These are phyloP conservation scores for Calocybe gangraenosa DNA, from an alignment of 768 basidiomycete species.

Conservation along the genomic window DNA sequence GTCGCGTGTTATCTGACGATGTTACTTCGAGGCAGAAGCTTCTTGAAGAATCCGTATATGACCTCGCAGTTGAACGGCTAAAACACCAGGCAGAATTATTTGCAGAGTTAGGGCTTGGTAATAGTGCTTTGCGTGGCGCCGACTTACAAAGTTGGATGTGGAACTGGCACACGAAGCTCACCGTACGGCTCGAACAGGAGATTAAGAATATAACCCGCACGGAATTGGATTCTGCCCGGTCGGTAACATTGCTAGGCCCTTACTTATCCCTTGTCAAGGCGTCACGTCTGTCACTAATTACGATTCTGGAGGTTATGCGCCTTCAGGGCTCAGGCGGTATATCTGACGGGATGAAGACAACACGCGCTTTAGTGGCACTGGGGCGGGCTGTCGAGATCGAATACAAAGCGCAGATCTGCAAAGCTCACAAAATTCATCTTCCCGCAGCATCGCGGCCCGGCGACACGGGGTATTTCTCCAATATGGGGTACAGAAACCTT, in stretches of 20 bases:
- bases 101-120: conserved; percentile 51
- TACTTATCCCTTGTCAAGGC: conserved; percentile 74
- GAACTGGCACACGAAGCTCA: conserved; percentile 73
- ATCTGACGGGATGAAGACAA: conserved; percentile 84
- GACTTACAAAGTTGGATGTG: conserved; percentile 80
- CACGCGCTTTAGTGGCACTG: conserved; percentile 73
- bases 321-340: conserved; percentile 74
- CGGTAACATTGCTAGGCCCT: conserved; percentile 40
- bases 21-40: conserved; percentile 72
- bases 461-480: conserved; percentile 48
- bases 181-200: conserved; percentile 44
- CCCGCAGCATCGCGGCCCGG: conserved; percentile 27
- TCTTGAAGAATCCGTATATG: conserved; percentile 83
- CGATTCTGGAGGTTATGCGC: conserved; percentile 86
- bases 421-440: conserved; percentile 52
- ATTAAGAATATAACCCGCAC: conserved; percentile 38
- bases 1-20: conserved; percentile 62
- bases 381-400: conserved; percentile 88
- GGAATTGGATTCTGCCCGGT: conserved; percentile 22
- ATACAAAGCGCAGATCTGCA: conserved; percentile 82
- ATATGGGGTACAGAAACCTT: conserved; percentile 56
- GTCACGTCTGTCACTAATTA: conserved; percentile 80
- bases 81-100: conserved; percentile 59
- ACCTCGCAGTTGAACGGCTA: conserved; percentile 71
- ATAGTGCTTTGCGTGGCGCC: conserved; percentile 36